A percentile compares a stretch with the other conserved stretches of the same genome.
Conservation (phyloP, 306 rosid species). For the Mimosa bimucronata region DNA sequence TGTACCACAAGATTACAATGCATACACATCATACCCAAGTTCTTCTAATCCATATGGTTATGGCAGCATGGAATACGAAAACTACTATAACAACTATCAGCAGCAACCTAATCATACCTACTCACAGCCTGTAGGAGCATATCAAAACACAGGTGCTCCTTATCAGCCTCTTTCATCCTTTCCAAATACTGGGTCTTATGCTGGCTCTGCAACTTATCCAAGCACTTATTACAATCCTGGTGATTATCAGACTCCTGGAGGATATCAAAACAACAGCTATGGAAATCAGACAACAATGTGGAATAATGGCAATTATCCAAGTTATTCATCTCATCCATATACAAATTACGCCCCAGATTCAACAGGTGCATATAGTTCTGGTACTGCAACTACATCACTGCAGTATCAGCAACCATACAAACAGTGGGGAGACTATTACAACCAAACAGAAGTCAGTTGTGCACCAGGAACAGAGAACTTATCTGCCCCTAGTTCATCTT, state of each 20-base stretch:
- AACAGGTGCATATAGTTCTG: slow-evolving; percentile 64
- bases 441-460: slow-evolving; percentile 94
- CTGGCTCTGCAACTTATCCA: slow-evolving; percentile 97
- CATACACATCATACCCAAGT: slow-evolving; percentile 80
- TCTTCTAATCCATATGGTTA: slow-evolving; percentile 87
- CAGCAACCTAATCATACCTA: slow-evolving; percentile 88
- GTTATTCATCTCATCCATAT: slow-evolving; percentile 74
- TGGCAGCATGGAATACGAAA: slow-evolving; percentile 82
- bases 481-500: slow-evolving; percentile 65
- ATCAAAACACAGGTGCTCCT: slow-evolving; percentile 99
- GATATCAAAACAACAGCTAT: slow-evolving; percentile 78
- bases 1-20: slow-evolving; percentile 85
- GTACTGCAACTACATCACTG: slow-evolving; percentile 57
- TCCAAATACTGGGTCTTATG: slow-evolving; percentile 99
- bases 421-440: slow-evolving; percentile 94
- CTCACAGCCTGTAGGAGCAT: slow-evolving; percentile 97
- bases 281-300: slow-evolving; percentile 72
- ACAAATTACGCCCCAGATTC: slow-evolving; percentile 73
- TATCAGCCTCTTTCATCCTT: slow-evolving; percentile 99
- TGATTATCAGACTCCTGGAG: slow-evolving; percentile 99
- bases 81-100: slow-evolving; percentile 86
- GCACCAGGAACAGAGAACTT: slow-evolving; percentile 98
- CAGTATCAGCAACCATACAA: slow-evolving; percentile 85
- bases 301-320: slow-evolving; percentile 81
- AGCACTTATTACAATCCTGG: slow-evolving; percentile 99